These are phyloP conservation scores for Medicago arabica DNA, from an alignment of 306 rosid species.

Conservation along the genomic window DNA sequence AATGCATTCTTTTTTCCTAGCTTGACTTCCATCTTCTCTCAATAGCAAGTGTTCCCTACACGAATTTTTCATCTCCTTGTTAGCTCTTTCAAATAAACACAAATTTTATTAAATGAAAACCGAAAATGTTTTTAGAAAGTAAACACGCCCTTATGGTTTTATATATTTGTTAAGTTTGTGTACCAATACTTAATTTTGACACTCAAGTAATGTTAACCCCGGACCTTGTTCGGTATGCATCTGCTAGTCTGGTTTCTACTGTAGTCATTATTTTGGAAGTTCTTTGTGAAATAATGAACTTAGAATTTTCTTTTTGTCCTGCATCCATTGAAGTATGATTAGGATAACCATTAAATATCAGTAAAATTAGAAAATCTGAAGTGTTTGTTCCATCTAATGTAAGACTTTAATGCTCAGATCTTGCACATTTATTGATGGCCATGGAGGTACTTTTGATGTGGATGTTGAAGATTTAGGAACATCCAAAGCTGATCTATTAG, in stretches of 20 bases:
- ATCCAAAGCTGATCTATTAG: slow-evolving; percentile 72
- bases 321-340: slow-evolving; percentile 16
- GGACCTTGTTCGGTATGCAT: slow-evolving; percentile 21
- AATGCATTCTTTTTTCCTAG: too few relatives aligned
- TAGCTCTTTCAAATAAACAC: too few relatives aligned
- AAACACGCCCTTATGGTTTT: too few relatives aligned
- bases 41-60: too few relatives aligned
- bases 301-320: not conserved
- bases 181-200: not conserved
- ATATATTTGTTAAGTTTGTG: not conserved
- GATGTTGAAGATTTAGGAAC: slow-evolving; percentile 62
- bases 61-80: too few relatives aligned
- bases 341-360: not conserved
- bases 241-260: not conserved
- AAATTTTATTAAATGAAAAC: too few relatives aligned
- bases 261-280: slow-evolving; percentile 10
- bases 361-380: slow-evolving; percentile 30
- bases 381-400: slow-evolving; percentile 36
- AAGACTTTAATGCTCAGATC: slow-evolving; percentile 57
- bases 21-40: too few relatives aligned
- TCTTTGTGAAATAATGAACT: slow-evolving; percentile 12
- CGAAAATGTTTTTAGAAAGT: too few relatives aligned
- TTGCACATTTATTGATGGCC: slow-evolving; percentile 63
- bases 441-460: slow-evolving; percentile 68
- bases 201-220: slow-evolving; percentile 14